Evolutionary conservation across 108 stramenopile genomes (phyloP).

Genomic region (Bacterosira constricta): DNA sequence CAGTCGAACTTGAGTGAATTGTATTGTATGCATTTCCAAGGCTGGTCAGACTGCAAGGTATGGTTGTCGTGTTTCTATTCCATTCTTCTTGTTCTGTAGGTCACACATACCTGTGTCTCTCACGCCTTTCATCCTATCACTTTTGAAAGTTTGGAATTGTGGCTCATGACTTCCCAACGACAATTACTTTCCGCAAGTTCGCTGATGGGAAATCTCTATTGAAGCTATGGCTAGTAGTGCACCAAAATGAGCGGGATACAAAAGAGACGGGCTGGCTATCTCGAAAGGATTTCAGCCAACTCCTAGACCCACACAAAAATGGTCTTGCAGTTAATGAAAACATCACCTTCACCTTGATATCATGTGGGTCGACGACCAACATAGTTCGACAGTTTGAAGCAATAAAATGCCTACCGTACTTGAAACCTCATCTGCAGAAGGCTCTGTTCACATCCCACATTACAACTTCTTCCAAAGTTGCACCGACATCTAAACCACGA

Average conservation of each 20-base stretch:
- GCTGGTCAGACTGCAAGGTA: conserved; percentile 19
- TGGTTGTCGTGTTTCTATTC: background rate
- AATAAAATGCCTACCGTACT: conserved; percentile 22
- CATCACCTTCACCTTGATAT: conserved; percentile 26
- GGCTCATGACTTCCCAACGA: conserved; percentile 45
- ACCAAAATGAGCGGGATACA: conserved; percentile 22
- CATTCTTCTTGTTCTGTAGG: background rate
- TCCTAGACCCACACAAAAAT: conserved; percentile 32
- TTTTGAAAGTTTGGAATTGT: conserved; percentile 28
- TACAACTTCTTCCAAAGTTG: background rate
- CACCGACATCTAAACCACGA: conserved; percentile 10
- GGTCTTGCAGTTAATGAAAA: conserved; percentile 20
- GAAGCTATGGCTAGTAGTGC: conserved; percentile 42
- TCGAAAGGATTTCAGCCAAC: conserved; percentile 28
- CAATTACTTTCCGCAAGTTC: conserved; percentile 28
- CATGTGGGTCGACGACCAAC: conserved; percentile 37
- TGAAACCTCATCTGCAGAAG: conserved; percentile 42
- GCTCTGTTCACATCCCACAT: conserved; percentile 29
- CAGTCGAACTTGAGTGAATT: conserved; percentile 30
- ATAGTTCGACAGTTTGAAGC: conserved; percentile 47
- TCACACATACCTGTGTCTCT: background rate
- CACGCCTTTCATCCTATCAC: too few relatives aligned
- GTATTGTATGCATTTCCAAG: conserved; percentile 33
- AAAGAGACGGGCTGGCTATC: conserved; percentile 35
- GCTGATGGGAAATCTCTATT: conserved; percentile 21